Conservation (phyloP, 1,284 basidiomycete species). For the Fomitopsis pinicola region DNA sequence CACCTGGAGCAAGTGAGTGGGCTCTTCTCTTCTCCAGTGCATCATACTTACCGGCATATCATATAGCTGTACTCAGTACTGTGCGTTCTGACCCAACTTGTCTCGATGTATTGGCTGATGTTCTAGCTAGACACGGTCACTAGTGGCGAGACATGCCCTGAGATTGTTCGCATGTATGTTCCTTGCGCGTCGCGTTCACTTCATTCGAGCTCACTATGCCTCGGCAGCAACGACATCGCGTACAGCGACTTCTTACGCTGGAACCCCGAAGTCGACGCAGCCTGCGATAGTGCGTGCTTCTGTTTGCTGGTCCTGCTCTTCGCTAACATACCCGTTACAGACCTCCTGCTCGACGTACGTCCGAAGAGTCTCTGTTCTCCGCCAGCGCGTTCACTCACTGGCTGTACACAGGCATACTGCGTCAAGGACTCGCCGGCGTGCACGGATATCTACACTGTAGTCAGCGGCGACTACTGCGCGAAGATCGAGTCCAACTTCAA, state of each 20-base stretch:
- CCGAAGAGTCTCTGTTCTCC: background rate
- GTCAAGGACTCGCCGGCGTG: background rate
- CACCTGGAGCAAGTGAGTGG: background rate
- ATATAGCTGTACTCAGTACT: background rate
- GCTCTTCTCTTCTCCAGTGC: background rate
- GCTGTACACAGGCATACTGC: background rate
- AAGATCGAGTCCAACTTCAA: background rate
- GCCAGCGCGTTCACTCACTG: background rate
- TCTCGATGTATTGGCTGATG: background rate
- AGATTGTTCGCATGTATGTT: background rate
- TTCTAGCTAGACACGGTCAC: background rate
- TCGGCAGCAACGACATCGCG: background rate
- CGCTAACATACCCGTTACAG: background rate
- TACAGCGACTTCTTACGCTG: background rate
- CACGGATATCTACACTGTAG: background rate
- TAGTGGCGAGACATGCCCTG: background rate
- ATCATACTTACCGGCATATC: background rate
- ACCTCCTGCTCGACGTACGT: background rate
- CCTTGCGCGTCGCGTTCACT: background rate
- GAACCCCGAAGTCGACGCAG: background rate
- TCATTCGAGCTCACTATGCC: background rate
- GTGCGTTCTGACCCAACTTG: background rate
- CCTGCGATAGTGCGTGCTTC: background rate
- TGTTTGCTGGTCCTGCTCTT: background rate
- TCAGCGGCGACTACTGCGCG: background rate